Base-by-base conservation (phyloP, 768 basidiomycete species). In the Kwoniella dejecticola region DNA sequence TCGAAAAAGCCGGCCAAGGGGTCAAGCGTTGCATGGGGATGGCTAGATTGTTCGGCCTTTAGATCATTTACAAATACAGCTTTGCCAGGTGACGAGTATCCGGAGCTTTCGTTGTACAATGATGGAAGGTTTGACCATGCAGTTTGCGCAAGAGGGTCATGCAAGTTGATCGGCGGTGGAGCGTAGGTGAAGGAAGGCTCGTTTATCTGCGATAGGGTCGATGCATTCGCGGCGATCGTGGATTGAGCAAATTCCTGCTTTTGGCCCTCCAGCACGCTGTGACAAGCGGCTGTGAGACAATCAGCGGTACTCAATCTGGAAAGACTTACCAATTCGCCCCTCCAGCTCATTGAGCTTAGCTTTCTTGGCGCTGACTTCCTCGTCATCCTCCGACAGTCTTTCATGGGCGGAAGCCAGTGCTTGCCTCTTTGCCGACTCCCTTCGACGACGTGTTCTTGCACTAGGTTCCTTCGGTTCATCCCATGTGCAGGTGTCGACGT, bases 401-500 rank as follows among this genome's bases (percentile, higher is more conserved):
- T 30, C 29, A 29, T 50, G n/a, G 19, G 46, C 47, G 36, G 31
- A 23, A 31, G 45, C 45, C 13, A 58, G 19, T 15, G 59, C 56
- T 33, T 40, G 30, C 27, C 56, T 57, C 49, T 42, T 42, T n/a
- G 55, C 46, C 15, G 46, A 45, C 31, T 53, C 65, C 30, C 53
- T 36, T 48, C 68, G 36, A 23, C 63, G 53, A n/a, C 60, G 58
- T 1, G 62, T 61, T 21, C 62, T 44, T 4, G 50, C 64, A 36
- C 52, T 56, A 1, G 61, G 50, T 26, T 67, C 66, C 44, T 66
- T 71, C 17, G 42, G 44, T 19, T 66, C 67, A 47, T 75, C 73
- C 73, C 73, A 75, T 17, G 69, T 69, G 59, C 73, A 75, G 19
- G 54, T 13, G 19, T 67, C 68, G 1, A n/a, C n/a, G 1, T 46